phyloP scores from a whole-genome alignment of 768 basidiomycete genomes.

The Hericium alpestre region DNA sequence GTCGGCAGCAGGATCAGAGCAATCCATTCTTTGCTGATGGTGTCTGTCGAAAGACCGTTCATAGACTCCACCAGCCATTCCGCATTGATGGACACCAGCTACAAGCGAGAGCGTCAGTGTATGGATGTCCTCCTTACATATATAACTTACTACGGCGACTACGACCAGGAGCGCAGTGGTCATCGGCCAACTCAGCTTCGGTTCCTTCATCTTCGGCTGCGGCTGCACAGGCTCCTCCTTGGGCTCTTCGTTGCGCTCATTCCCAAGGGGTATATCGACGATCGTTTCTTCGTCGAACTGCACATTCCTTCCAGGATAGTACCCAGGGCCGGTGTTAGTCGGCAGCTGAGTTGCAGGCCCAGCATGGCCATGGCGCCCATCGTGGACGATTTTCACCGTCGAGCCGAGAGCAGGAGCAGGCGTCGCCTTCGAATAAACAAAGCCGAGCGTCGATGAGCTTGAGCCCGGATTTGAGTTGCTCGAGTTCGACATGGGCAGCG shows the following conservation, averaged over 20 bases:
- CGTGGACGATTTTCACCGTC: slow-evolving; percentile 12
- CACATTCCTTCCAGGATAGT: background rate
- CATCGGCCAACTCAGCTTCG: slow-evolving; percentile 9
- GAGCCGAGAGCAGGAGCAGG: slow-evolving; percentile 8
- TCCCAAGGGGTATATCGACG: background rate
- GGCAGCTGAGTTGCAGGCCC: slow-evolving; percentile 9
- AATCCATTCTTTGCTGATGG: slow-evolving; percentile 80
- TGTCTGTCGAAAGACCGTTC: slow-evolving; percentile 53
- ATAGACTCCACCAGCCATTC: slow-evolving; percentile 77
- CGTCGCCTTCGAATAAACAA: slow-evolving; percentile 5
- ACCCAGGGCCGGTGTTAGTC: slow-evolving; percentile 3
- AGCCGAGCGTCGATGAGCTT: slow-evolving; percentile 3
- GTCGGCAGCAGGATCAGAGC: slow-evolving; percentile 82
- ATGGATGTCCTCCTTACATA: background rate
- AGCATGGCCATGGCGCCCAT: slow-evolving; percentile 3
- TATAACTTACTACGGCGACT: slow-evolving; percentile 8
- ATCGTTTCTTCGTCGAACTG: background rate
- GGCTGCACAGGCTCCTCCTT: background rate
- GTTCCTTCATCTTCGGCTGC: background rate
- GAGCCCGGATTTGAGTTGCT: background rate
- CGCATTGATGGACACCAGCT: slow-evolving; percentile 51
- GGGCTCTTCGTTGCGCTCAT: slow-evolving; percentile 3
- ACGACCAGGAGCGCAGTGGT: slow-evolving; percentile 4
- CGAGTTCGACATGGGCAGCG: background rate
- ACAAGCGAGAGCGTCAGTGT: background rate